Base-by-base conservation (phyloP, 495 filamentous ascomycete genomes). In the Xylaria telfairii region DNA sequence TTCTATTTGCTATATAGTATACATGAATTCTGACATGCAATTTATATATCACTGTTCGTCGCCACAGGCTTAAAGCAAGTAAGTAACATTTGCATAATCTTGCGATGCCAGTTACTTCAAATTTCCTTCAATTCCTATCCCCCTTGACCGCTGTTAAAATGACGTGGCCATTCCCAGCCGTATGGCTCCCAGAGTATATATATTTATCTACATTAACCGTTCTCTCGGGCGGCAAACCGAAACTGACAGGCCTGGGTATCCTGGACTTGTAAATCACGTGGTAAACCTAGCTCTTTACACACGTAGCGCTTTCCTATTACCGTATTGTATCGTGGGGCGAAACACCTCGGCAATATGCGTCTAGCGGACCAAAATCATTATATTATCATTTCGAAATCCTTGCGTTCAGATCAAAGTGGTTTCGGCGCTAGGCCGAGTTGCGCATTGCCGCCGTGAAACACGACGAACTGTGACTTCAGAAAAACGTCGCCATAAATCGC, bases 401-500 rank as follows among this genome's bases (percentile, higher is more conserved):
- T 34, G 6, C 8, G 5, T 32, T 2, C 8, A 30, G n/a, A 44
- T 76, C 24, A 76, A 34, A 74, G 72, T 30, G 75, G 72, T 76
- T 87, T 87, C 41, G 79, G 75, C n/a, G 91, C 91, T 79, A 92
- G 90, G 10, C 91, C 92, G 56, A 93, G 77, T 63, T 83, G 77
- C 81, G 82, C 79, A 46, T 70, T 7, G 39, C 81, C 81, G 41
- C 84, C 82, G 67, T 94, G 88, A 73, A 94, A 94, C 4, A 96
- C 89, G 13, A 91, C 92, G 71, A 92, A 95, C 78, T 93, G 90
- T 76, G 87, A 87, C 86, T 96, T 95, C 69, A 96, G 86, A 81
- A 95, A 95, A 68, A 95, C 87, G 70, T 95, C 93, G 30, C 93
- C 93, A 66, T 93, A 91, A 74, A 97, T 94, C 44, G 87, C 87